Evolutionary conservation across 495 filamentous ascomycete species (phyloP).

Genomic region (Hapsidospora chrysogenum): DNA sequence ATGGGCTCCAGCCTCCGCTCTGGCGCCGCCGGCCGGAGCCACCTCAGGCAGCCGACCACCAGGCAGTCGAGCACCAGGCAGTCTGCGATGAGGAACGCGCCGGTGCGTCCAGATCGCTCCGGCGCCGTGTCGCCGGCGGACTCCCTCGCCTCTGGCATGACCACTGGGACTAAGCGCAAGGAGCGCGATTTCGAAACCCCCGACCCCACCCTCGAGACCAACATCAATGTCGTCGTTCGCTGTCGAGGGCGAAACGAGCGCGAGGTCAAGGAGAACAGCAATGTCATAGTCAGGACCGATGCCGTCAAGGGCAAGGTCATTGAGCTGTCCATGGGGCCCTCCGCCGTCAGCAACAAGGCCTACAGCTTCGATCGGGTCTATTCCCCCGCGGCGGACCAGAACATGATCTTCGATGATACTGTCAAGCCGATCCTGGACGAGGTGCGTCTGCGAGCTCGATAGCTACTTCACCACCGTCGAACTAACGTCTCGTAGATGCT

Average conservation of each 20-base stretch:
- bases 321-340: slow-evolving; percentile 83
- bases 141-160: slow-evolving; percentile 36
- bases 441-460: slow-evolving; percentile 47
- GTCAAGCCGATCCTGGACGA: slow-evolving; percentile 84
- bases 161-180: slow-evolving; percentile 40
- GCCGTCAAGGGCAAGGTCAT: slow-evolving; percentile 70
- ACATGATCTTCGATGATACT: slow-evolving; percentile 84
- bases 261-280: slow-evolving; percentile 83
- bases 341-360: slow-evolving; percentile 82
- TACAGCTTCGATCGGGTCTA: slow-evolving; percentile 97
- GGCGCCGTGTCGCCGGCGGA: slow-evolving; percentile 48
- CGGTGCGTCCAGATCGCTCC: slow-evolving; percentile 9
- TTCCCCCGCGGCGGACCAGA: slow-evolving; percentile 85
- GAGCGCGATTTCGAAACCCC: slow-evolving; percentile 66
- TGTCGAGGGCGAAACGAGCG: slow-evolving; percentile 86
- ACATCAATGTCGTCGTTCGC: slow-evolving; percentile 91
- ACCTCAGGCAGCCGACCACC: too few species aligned
- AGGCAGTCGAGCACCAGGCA: not conserved
- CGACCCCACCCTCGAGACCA: slow-evolving; percentile 51
- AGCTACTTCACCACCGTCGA: too few species aligned
- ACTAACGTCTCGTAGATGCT: slow-evolving; percentile 56
- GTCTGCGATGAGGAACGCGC: not conserved
- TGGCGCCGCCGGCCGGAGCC: not conserved
- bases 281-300: slow-evolving; percentile 75
- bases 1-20: not conserved